Evolutionary conservation across 768 basidiomycete genomes (phyloP), one percentile per base, ranked within the genome.

Genomic region (Cyclocybe cylindracea): DNA sequence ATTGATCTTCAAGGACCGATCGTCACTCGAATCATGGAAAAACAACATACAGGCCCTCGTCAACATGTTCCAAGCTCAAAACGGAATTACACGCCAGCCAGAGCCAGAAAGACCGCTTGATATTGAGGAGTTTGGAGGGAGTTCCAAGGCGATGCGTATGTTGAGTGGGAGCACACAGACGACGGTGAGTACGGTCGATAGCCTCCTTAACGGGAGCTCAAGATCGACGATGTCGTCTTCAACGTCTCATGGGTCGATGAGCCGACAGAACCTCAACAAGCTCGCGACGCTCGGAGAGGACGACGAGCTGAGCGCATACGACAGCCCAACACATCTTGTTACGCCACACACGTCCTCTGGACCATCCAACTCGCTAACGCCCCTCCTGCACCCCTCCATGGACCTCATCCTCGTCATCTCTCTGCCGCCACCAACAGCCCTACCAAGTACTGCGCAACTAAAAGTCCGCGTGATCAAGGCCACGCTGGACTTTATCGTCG

Each of bases 351-450:
- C 84, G 38, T 86, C 87, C 8, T 77, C 83, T 14, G 87, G 86
- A 7, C 83, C 90, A 19, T 90, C 86, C 42, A 91, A 91, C 68
- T 89, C 85, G 33, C 84, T 94, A 32, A 76, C 85, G 0, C 90
- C 92, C 7, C 80, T 94, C 6, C 80, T 84, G 10, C 95, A 98
- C 64, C 89, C 94, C 0, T 80, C 93, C 4, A 76, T 97, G 61
- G 97, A 99, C 68, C 80, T 99, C 55, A 91, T 98, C 64, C 81
- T 98, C 49, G 88, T 98, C 49, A 73, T 98, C 36, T 92, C 94
- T 10, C 74, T 98, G 2, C 94, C 96, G 4, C 81, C 89, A 5
- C 80, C 86, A 0, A 77, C 72, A 40, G 79, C 89, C 32, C 77
- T 80, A 16, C 87, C 85, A 7, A 87, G 89, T 59, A 91, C 91